Base-by-base conservation (phyloP, 495 filamentous ascomycete genomes). In the Aspergillus ellipticus region DNA sequence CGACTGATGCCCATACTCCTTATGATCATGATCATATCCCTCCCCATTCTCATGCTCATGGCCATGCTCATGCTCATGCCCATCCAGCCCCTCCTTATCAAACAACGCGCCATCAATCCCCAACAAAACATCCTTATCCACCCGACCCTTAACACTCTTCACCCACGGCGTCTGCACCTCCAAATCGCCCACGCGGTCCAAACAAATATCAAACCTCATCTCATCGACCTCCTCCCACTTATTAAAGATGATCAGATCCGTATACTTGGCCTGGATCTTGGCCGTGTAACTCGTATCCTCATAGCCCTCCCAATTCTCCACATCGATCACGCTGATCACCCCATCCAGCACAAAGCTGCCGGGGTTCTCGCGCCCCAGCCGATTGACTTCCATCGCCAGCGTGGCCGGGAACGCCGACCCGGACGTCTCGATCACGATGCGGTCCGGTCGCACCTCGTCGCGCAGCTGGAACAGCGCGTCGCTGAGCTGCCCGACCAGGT, bases 291-390 rank as follows among this genome's bases (percentile, higher is more conserved):
- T 85, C 11, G 91, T 96, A 74, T 96, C 92, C 60, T 89, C 90
- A 66, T 98, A 98, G 1, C 94, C 94, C 58, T 83, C 78, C 92
- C 92, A 98, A 69, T 97, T 97, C 80, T 97, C 94, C 5, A 94
- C 91, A 69, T 98, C 94, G 49, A 98, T 88, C 3, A 97, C 94
- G 43, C 82, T 88, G 17, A 97, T 83, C 37, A 97, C 91, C 2
- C 94, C 94, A 66, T 98, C 94, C 1, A 97, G 81, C 6, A 82
- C 77, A 62, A 89, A 97, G 9, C 67, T 65, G 0, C 83, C 83
- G 0, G 73, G 76, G n/a, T 64, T 55, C 22, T 74, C 73, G 9
- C 71, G 61, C 42, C 84, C 84, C 0, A 97, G 72, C 7, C 95
- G 83, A 59, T 96, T 97, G 1, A 98, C 88, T 68, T 93, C 90